These are phyloP conservation scores for Populus pruinosa DNA, from an alignment of 345 rosid genomes.

Conservation along the genomic window DNA sequence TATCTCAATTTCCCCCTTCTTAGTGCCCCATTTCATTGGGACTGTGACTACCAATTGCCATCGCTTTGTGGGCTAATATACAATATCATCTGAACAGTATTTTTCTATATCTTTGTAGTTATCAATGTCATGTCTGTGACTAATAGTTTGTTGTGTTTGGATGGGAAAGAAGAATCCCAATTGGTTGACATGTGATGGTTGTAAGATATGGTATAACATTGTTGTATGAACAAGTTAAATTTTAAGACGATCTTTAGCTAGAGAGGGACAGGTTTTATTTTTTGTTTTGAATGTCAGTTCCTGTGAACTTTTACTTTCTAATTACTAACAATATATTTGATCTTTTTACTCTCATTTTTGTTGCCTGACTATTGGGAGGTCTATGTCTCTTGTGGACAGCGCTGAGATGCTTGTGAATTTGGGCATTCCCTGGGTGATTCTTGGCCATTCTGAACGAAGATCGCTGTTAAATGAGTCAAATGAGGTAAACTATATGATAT, in stretches of 20 bases:
- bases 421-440: slow-evolving; percentile 63
- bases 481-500: slow-evolving; percentile 32
- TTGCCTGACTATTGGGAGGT: background rate
- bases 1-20: background rate
- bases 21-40: background rate
- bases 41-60: background rate
- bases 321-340: background rate
- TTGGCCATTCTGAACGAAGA: slow-evolving; percentile 71
- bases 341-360: background rate
- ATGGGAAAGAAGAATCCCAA: background rate
- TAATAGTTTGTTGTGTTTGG: background rate
- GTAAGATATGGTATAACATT: background rate
- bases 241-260: background rate
- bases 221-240: background rate
- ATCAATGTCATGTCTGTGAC: background rate
- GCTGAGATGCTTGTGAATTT: slow-evolving; percentile 69
- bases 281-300: background rate
- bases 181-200: background rate
- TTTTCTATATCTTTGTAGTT: background rate
- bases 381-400: slow-evolving; percentile 22
- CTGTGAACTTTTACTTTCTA: background rate
- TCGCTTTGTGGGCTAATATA: background rate
- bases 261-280: background rate
- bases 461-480: slow-evolving; percentile 48
- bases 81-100: background rate